A percentile compares a stretch with the other conserved stretches of the same genome.
Evolutionary conservation across 306 rosid species (phyloP).

Genomic region (Glycine soja): DNA sequence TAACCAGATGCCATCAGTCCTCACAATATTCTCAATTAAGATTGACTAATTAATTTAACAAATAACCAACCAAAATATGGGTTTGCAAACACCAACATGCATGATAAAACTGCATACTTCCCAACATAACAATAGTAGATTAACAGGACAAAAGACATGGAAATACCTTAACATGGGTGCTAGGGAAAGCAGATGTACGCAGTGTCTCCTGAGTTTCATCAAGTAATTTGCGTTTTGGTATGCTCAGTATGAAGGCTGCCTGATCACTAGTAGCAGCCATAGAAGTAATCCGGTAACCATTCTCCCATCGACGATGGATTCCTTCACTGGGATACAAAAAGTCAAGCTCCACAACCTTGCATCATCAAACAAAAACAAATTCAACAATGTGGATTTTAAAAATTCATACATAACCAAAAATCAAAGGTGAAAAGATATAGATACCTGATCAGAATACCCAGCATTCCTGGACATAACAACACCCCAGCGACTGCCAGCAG

Average conservation of each 20-base stretch:
- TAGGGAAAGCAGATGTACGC: constrained; percentile 94
- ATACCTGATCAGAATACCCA: constrained; percentile 92
- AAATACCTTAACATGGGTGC: constrained; percentile 91
- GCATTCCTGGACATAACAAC: constrained; percentile 97
- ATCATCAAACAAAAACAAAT: constrained; percentile 36
- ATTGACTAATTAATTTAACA: not conserved
- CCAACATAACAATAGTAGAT: not conserved
- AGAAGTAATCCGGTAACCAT: constrained; percentile 83
- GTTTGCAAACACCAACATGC: constrained; percentile 14
- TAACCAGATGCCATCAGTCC: constrained; percentile 8
- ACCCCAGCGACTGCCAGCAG: constrained; percentile 97
- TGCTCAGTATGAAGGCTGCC: constrained; percentile 94
- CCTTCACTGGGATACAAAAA: constrained; percentile 96
- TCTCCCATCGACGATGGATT: constrained; percentile 91
- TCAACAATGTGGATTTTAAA: not conserved
- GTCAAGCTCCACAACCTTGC: constrained; percentile 93
- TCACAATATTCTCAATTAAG: constrained; percentile 9
- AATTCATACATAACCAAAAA: constrained; percentile 4
- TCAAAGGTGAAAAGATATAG: not conserved
- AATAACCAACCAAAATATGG: constrained; percentile 7
- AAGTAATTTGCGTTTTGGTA: constrained; percentile 83
- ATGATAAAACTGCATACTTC: not conserved
- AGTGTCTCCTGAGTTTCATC: constrained; percentile 95
- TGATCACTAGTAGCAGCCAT: constrained; percentile 96
- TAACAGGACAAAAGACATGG: constrained; percentile 32